These are phyloP conservation scores for Macrolepiota albuminosa DNA, from an alignment of 768 basidiomycete genomes.

Conservation along the genomic window DNA sequence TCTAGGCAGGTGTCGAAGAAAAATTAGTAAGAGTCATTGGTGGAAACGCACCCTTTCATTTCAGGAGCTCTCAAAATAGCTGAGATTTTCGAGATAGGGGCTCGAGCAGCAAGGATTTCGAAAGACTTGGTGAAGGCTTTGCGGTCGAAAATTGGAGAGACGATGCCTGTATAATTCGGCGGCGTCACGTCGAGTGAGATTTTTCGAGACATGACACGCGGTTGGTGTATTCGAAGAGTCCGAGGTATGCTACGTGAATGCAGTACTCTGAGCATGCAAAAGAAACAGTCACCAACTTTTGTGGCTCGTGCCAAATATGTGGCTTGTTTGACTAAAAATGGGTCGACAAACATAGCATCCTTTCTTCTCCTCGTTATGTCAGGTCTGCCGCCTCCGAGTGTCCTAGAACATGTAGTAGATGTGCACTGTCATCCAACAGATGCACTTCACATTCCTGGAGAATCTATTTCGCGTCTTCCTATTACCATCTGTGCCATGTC, in stretches of 20 bases:
- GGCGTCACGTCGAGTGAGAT: slow-evolving; percentile 27
- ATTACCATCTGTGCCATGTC: slow-evolving; percentile 87
- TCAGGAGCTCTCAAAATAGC: slow-evolving; percentile 49
- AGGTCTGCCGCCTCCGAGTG: slow-evolving; percentile 25
- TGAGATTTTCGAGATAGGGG: slow-evolving; percentile 53
- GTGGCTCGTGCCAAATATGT: background rate
- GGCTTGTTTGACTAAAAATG: slow-evolving; percentile 1
- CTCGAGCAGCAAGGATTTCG: slow-evolving; percentile 62
- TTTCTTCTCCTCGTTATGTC: background rate
- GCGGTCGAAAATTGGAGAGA: slow-evolving; percentile 50
- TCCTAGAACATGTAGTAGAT: slow-evolving; percentile 73
- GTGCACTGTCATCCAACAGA: slow-evolving; percentile 95
- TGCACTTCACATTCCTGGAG: slow-evolving; percentile 37
- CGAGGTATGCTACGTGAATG: slow-evolving; percentile 1
- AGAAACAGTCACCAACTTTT: background rate
- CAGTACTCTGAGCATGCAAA: background rate
- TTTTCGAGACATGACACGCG: slow-evolving; percentile 31
- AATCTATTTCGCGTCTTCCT: slow-evolving; percentile 48
- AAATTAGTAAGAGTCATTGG: background rate
- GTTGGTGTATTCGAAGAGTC: background rate
- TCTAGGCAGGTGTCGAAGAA: slow-evolving; percentile 28
- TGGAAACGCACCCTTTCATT: slow-evolving; percentile 51
- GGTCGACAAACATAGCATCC: background rate
- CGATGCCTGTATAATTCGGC: slow-evolving; percentile 45
- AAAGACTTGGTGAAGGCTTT: slow-evolving; percentile 60